Conservation (phyloP, 177 flowering plant species). For the Vitis hybrid region DNA sequence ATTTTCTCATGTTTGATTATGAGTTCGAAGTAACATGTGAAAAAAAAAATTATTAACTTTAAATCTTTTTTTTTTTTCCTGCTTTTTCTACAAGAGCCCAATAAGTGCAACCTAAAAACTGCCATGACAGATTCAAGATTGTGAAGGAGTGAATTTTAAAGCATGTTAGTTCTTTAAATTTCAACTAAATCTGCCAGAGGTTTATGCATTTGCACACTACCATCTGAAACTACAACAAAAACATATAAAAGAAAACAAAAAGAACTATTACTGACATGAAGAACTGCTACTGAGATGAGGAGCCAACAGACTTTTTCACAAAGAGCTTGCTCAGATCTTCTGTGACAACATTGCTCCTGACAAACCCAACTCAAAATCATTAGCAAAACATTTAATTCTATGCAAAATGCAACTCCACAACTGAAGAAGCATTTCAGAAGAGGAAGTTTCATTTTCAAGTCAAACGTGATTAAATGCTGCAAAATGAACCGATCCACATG, state of each 20-base stretch:
- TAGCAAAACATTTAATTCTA: background rate
- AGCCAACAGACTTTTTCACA: slow-evolving; percentile 30
- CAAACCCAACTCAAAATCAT: slow-evolving; percentile 14
- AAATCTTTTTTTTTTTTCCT: too few species aligned
- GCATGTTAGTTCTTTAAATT: background rate
- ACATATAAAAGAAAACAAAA: slow-evolving; percentile 1
- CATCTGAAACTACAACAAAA: slow-evolving; percentile 1
- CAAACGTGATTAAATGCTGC: background rate
- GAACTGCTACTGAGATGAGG: slow-evolving; percentile 14
- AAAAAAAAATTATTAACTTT: too few species aligned
- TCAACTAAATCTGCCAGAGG: slow-evolving; percentile 1
- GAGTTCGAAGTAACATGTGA: background rate
- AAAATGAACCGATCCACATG: background rate
- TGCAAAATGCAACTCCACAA: background rate
- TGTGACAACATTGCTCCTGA: slow-evolving; percentile 66
- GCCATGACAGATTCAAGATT: background rate
- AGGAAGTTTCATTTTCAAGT: too few species aligned
- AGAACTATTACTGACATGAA: background rate
- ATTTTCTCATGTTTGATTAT: background rate
- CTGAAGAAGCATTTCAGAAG: background rate
- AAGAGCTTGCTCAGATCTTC: slow-evolving; percentile 64
- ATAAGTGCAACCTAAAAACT: background rate
- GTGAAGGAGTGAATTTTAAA: background rate
- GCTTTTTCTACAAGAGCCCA: background rate
- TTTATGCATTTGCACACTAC: too few species aligned